These are phyloP conservation scores for Curvularia sp. DNA, from an alignment of 2,329 filamentous ascomycete species.

Conservation along the genomic window DNA sequence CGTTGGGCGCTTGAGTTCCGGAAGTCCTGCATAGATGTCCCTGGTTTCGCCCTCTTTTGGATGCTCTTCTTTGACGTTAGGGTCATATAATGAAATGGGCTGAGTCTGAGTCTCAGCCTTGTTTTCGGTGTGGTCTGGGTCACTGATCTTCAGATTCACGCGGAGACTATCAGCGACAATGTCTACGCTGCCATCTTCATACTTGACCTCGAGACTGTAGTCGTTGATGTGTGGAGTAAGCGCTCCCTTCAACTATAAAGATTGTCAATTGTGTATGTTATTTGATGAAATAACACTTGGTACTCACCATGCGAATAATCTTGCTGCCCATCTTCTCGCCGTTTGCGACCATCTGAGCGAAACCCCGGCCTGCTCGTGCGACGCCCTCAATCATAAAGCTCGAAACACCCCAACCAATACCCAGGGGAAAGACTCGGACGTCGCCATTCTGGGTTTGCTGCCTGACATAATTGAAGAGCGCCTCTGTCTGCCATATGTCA, in stretches of 20 bases:
- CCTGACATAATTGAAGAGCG: constrained; percentile 5
- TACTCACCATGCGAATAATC: constrained; percentile 14
- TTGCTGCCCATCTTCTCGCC: constrained; percentile 14
- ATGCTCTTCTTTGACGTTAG: not conserved
- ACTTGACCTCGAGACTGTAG: constrained; percentile 14
- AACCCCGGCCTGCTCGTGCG: constrained; percentile 12
- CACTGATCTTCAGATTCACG: not conserved
- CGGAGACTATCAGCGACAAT: constrained; percentile 7
- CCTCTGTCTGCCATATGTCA: constrained; percentile 9
- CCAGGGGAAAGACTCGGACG: constrained; percentile 14
- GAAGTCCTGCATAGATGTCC: constrained; percentile 4
- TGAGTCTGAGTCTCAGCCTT: not conserved
- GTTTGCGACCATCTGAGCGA: constrained; percentile 12
- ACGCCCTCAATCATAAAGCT: constrained; percentile 11
- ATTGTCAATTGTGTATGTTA: not conserved
- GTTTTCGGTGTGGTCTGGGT: not conserved
- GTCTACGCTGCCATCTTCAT: constrained; percentile 13
- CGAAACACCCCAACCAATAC: constrained; percentile 10
- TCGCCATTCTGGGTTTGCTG: not conserved
- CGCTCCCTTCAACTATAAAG: constrained; percentile 11
- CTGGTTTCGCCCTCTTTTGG: constrained; percentile 3
- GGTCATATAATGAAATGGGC: constrained; percentile 5
- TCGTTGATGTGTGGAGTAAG: constrained; percentile 12
- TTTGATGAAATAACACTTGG: too few relatives aligned
- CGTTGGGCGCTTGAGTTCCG: constrained; percentile 2